Conservation (phyloP, 2,329 filamentous ascomycete species). For the Pseudogymnoascus sp. region DNA sequence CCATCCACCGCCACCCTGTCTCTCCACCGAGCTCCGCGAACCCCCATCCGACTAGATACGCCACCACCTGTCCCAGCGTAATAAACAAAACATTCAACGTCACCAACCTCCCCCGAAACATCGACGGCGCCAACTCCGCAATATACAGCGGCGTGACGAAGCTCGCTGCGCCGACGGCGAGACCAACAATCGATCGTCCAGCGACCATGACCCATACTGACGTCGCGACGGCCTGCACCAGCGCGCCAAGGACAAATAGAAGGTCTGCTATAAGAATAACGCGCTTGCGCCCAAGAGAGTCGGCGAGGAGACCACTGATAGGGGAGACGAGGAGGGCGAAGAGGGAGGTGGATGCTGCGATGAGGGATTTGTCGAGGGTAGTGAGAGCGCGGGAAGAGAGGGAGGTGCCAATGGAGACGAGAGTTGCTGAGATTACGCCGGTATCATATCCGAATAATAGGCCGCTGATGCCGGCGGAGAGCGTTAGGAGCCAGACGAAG, state of each 20-base stretch:
- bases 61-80: constrained; percentile 79
- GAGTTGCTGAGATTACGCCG: constrained; percentile 58
- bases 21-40: constrained; percentile 48
- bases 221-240: constrained; percentile 51
- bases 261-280: constrained; percentile 56
- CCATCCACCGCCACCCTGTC: constrained; percentile 83
- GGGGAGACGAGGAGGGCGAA: constrained; percentile 57
- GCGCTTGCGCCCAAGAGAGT: constrained; percentile 50
- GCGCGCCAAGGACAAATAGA: constrained; percentile 60
- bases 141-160: constrained; percentile 85
- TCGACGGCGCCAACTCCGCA: constrained; percentile 70
- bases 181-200: constrained; percentile 60
- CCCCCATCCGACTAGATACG: constrained; percentile 72
- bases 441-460: constrained; percentile 62
- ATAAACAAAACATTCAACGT: constrained; percentile 77
- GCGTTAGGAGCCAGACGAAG: constrained; percentile 53
- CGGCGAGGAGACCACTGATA: constrained; percentile 54
- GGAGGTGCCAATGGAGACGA: constrained; percentile 53
- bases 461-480: constrained; percentile 58
- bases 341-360: constrained; percentile 60
- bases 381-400: constrained; percentile 49
- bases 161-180: constrained; percentile 65
- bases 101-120: constrained; percentile 68
- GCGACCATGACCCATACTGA: constrained; percentile 56
- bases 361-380: constrained; percentile 59